These are phyloP conservation scores for Umbilicus rupestris DNA, from an alignment of 164 flowering plant species.

Conservation along the genomic window DNA sequence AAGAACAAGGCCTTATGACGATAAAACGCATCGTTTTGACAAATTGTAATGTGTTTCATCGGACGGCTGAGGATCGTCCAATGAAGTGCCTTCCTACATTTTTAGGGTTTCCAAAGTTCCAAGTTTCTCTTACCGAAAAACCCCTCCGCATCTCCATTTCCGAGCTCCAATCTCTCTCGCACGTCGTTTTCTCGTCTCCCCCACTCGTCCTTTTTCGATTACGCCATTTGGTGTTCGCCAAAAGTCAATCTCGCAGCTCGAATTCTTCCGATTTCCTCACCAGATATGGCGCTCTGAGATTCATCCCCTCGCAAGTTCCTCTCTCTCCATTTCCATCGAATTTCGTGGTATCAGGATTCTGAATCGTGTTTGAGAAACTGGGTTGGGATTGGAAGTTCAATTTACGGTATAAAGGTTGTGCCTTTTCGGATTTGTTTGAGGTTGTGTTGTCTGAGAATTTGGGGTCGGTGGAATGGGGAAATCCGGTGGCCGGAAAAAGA, in stretches of 20 bases:
- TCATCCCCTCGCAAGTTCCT: background rate
- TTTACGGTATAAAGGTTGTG: background rate
- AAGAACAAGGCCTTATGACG: too few relatives aligned
- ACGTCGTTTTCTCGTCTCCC: background rate
- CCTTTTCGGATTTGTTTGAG: background rate
- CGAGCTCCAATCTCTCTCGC: too few relatives aligned
- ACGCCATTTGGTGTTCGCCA: background rate
- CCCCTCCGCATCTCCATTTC: too few relatives aligned
- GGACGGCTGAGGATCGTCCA: too few relatives aligned
- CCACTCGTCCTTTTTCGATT: background rate
- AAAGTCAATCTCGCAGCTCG: background rate
- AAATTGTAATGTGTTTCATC: too few relatives aligned
- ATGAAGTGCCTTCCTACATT: too few relatives aligned
- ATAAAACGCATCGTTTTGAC: too few relatives aligned
- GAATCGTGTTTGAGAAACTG: background rate
- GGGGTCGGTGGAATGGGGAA: too few relatives aligned
- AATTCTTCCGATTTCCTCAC: background rate
- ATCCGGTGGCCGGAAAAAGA: constrained; percentile 76
- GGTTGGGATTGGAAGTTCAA: background rate
- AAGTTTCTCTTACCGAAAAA: too few relatives aligned
- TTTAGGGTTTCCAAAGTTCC: too few relatives aligned
- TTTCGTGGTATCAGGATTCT: background rate
- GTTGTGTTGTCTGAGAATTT: constrained; percentile 11
- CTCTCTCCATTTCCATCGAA: background rate
- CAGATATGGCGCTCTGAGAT: too few relatives aligned